Conservation (phyloP, 345 rosid species). For the Zanthoxylum bungeanum region DNA sequence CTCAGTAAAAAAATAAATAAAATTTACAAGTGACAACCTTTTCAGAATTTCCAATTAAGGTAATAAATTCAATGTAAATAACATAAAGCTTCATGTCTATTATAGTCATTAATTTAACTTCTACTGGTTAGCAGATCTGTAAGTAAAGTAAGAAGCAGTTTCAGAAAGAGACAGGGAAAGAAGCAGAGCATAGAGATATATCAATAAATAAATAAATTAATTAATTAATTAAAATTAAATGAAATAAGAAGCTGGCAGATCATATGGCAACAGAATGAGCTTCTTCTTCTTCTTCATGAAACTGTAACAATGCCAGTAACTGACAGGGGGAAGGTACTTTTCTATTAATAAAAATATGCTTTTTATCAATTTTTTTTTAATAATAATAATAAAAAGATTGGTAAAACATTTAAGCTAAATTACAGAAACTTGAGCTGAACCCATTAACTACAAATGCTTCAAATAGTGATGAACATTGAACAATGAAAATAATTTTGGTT, state of each 20-base stretch:
- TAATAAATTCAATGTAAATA: slow-evolving; percentile 7
- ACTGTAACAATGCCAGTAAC: slow-evolving; percentile 19
- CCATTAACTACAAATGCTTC: background rate
- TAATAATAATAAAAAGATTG: slow-evolving; percentile 15
- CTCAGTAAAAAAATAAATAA: too few relatives aligned
- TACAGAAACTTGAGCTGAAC: slow-evolving; percentile 13
- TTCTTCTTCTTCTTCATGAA: slow-evolving; percentile 5
- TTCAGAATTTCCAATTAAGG: background rate
- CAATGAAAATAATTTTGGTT: background rate
- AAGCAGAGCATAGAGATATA: background rate
- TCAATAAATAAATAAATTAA: too few relatives aligned
- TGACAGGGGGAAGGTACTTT: slow-evolving; percentile 27
- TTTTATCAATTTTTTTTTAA: slow-evolving; percentile 16
- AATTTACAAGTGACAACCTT: too few relatives aligned
- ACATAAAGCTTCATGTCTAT: slow-evolving; percentile 1
- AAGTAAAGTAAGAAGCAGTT: slow-evolving; percentile 18
- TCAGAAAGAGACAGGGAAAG: slow-evolving; percentile 1
- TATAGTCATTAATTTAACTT: slow-evolving; percentile 10
- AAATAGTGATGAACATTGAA: background rate
- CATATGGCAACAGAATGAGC: slow-evolving; percentile 3
- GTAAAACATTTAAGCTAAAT: slow-evolving; percentile 5
- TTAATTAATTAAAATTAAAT: too few relatives aligned
- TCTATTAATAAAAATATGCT: slow-evolving; percentile 9
- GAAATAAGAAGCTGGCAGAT: background rate
- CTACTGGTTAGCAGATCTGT: slow-evolving; percentile 21